Evolutionary conservation across 2,329 filamentous ascomycete genomes (phyloP), one percentile per base, ranked within the genome.

Genomic region (Karstenula rhodostoma): DNA sequence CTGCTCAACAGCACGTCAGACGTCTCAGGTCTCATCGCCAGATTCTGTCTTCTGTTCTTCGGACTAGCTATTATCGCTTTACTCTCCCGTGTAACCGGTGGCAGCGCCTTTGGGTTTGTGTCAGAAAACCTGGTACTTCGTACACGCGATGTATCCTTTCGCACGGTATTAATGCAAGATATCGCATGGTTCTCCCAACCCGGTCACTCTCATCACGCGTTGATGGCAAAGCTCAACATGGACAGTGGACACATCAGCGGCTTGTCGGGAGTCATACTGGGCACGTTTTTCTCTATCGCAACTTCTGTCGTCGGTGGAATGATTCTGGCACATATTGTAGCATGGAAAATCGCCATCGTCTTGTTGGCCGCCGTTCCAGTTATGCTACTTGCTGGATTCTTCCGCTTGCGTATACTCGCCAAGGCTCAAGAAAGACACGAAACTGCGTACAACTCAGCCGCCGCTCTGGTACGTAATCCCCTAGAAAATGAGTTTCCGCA

Each of bases 391-490:
- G 78, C 77, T 23, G 82, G 83, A 0, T 84, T 80, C 61, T 68
- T 82, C 22, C 77, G 82, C 43, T 74, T 84, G 12, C 77, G 80
- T 5, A 79, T 84, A 4, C 73, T 84, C 15, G 83, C 86, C 2
- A 82, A 84, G 40, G 87, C 89, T 50, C 87, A 91, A 62, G 83
- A 85, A 57, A 84, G 85, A 15, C 87, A 90, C 65, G 85, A 88
- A 43, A 85, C 84, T 25, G 88, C 89, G 2, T 92, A 89, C 66
- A 83, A 85, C 7, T 83, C 84, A 46, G 87, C 89, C 1, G 85
- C 89, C 17, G 83, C 85, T 5, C 84, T 91, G 54, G 49, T 52
- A 52, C 25, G 49, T 27, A 44, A 42, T n/a, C 29, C 12, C 49
- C 33, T 10, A 42, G 15, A 12, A 23, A 51, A 10, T 52, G 13